Percentiles rank a stretch among this genome's conserved stretches.
These are phyloP conservation scores for Coemansia aciculifera DNA, from an alignment of 192 early-diverging fungal species.

Conservation along the genomic window DNA sequence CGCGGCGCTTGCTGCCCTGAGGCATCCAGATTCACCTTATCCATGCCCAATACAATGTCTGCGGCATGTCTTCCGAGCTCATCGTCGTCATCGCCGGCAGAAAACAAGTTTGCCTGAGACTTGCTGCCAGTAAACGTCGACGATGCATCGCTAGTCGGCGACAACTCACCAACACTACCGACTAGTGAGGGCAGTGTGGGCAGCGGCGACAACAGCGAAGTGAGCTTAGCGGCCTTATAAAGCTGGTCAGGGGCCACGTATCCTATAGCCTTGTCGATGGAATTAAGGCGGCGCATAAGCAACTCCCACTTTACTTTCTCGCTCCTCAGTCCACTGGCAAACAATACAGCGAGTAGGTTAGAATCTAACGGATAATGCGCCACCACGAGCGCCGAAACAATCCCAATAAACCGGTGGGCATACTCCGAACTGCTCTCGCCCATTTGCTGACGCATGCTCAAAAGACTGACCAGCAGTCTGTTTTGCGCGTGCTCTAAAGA, in stretches of 20 bases:
- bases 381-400: conserved; percentile 27
- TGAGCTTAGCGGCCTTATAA: conserved; percentile 44
- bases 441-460: conserved; percentile 36
- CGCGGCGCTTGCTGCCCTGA: conserved; percentile 4
- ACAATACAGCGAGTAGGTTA: conserved; percentile 31
- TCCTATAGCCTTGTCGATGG: conserved; percentile 43
- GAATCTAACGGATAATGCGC: conserved; percentile 36
- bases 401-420: conserved; percentile 38
- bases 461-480: conserved; percentile 38
- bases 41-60: conserved; percentile 5
- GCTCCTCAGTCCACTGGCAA: conserved; percentile 41
- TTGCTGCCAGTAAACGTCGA: conserved; percentile 19
- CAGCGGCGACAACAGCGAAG: conserved; percentile 38
- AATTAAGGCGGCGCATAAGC: conserved; percentile 37
- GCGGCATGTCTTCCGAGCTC: conserved; percentile 8
- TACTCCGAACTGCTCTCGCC: conserved; percentile 50
- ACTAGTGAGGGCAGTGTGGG: conserved; percentile 19
- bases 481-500: conserved; percentile 30
- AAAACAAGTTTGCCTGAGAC: conserved; percentile 9
- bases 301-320: conserved; percentile 41
- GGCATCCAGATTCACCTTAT: conserved; percentile 4
- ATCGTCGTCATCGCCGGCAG: conserved; percentile 10
- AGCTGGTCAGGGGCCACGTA: conserved; percentile 52
- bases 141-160: conserved; percentile 40
- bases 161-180: conserved; percentile 19